These are phyloP conservation scores for Plasmodium blacklocki DNA, from an alignment of 169 alveolate species.

Conservation along the genomic window DNA sequence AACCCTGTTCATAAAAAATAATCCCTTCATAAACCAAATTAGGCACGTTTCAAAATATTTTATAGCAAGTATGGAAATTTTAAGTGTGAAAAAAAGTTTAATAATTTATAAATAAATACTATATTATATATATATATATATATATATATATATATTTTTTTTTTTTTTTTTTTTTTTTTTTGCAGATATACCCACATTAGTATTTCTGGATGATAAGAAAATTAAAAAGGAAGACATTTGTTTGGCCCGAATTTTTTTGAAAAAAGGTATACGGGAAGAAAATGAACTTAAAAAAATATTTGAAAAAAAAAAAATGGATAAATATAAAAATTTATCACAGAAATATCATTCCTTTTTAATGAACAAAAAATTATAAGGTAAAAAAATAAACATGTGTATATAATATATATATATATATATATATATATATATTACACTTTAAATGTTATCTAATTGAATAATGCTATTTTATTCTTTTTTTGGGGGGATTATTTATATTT, in stretches of 20 bases:
- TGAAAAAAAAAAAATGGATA: conserved; percentile 38
- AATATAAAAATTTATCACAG: conserved; percentile 43
- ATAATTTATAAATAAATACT: too few relatives aligned
- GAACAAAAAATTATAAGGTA: conserved; percentile 14
- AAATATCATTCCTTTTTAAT: conserved; percentile 46
- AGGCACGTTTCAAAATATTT: conserved; percentile 39
- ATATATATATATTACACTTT: too few relatives aligned
- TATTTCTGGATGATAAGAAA: conserved; percentile 60
- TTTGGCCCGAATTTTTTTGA: conserved; percentile 43
- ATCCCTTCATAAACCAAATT: conserved; percentile 41
- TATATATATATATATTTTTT: background rate
- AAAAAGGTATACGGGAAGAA: conserved; percentile 47
- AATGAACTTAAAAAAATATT: conserved; percentile 61
- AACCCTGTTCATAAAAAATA: conserved; percentile 43
- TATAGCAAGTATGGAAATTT: conserved; percentile 46
- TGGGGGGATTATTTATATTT: background rate
- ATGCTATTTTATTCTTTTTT: background rate
- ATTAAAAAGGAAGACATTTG: conserved; percentile 59
- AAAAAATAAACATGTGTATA: background rate
- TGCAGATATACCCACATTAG: conserved; percentile 37
- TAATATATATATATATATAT: background rate
- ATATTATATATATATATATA: background rate
- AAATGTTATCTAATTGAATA: too few relatives aligned
- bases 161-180: too few relatives aligned
- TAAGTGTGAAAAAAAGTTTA: background rate